Conservation (phyloP, 257 asterid genomes). For the Echites panduratus region DNA sequence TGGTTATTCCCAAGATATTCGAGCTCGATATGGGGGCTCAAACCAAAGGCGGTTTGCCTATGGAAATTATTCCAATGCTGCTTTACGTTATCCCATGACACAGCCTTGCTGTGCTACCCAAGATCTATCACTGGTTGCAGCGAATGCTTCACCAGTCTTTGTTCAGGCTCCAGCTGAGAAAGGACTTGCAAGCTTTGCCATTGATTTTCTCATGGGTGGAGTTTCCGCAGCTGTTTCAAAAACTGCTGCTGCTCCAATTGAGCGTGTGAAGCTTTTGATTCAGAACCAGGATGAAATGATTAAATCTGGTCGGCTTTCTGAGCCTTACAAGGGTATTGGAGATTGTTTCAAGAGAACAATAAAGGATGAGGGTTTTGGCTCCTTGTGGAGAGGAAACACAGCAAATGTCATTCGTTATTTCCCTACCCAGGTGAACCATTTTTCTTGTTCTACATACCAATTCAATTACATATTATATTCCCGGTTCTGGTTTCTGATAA, state of each 20-base stretch:
- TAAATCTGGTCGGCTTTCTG: conserved; percentile 74
- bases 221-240: conserved; percentile 95
- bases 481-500: conserved; percentile 10
- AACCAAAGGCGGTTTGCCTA: conserved; percentile 52
- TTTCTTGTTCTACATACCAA: background rate
- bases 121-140: conserved; percentile 55
- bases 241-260: conserved; percentile 92
- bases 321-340: conserved; percentile 89
- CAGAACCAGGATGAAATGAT: conserved; percentile 93
- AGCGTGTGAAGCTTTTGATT: conserved; percentile 89
- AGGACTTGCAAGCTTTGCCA: conserved; percentile 63
- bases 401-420: conserved; percentile 91
- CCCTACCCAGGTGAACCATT: conserved; percentile 73
- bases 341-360: conserved; percentile 78
- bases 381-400: conserved; percentile 94
- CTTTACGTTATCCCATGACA: conserved; percentile 40
- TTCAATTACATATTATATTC: too few relatives aligned
- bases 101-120: conserved; percentile 39
- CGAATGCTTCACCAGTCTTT: conserved; percentile 78
- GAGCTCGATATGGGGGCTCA: conserved; percentile 44
- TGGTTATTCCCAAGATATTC: conserved; percentile 44
- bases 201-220: conserved; percentile 91
- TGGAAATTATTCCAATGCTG: conserved; percentile 60
- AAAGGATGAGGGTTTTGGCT: conserved; percentile 50
- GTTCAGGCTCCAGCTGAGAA: conserved; percentile 89